These are phyloP conservation scores for Aspergillus bertholletiae DNA, from an alignment of 495 filamentous ascomycete species.

Conservation along the genomic window DNA sequence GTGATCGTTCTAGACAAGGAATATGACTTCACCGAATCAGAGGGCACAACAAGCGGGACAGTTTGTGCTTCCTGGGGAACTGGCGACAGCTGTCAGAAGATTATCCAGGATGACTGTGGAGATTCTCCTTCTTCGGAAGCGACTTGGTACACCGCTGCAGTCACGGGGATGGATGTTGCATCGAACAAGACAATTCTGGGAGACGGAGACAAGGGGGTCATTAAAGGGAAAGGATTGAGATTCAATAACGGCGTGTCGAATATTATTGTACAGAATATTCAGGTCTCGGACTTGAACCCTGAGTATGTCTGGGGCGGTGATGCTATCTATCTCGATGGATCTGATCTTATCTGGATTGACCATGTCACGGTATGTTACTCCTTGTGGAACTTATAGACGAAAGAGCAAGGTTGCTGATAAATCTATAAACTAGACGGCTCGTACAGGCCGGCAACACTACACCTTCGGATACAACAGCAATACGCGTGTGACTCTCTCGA, in stretches of 20 bases:
- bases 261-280: constrained; percentile 33
- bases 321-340: constrained; percentile 17
- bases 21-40: constrained; percentile 24
- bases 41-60: constrained; percentile 20
- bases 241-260: constrained; percentile 15
- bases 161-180: constrained; percentile 15
- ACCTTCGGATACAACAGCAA: constrained; percentile 12
- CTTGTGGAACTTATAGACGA: too few species aligned
- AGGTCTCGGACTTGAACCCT: constrained; percentile 27
- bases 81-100: constrained; percentile 9
- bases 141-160: constrained; percentile 19
- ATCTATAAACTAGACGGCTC: too few species aligned
- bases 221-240: constrained; percentile 16
- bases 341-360: constrained; percentile 23
- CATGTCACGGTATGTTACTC: constrained; percentile 17
- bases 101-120: constrained; percentile 11
- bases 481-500: constrained; percentile 21
- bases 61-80: constrained; percentile 12
- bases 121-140: constrained; percentile 9
- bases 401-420: too few species aligned
- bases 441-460: constrained; percentile 15
- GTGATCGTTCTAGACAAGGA: constrained; percentile 37
- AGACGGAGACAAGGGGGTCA: constrained; percentile 21
- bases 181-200: constrained; percentile 31
- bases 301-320: constrained; percentile 25